Percentiles rank a stretch among this genome's conserved stretches.
Evolutionary conservation across 495 filamentous ascomycete species (phyloP).

Genomic region (Oidiodendron maius): DNA sequence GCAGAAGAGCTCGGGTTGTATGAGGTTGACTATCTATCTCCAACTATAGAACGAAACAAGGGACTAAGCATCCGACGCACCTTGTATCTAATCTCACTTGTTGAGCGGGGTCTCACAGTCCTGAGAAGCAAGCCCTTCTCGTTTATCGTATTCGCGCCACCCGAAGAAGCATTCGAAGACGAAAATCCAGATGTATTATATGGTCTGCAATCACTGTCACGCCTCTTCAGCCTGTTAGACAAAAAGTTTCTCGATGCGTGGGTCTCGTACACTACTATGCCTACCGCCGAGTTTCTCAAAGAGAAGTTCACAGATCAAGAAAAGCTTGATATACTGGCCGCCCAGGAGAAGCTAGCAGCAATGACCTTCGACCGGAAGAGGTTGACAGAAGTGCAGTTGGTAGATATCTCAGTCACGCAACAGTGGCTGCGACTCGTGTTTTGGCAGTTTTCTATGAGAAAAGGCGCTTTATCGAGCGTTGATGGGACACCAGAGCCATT

Average conservation of each 20-base stretch:
- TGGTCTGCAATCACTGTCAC: conserved; percentile 45
- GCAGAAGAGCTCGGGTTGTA: conserved; percentile 51
- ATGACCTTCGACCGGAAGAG: conserved; percentile 10
- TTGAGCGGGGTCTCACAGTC: conserved; percentile 35
- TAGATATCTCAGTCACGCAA: conserved; percentile 51
- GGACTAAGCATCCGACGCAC: conserved; percentile 44
- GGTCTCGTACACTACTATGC: conserved; percentile 5
- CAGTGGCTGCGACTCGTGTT: conserved; percentile 54
- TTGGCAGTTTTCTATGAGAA: conserved; percentile 51
- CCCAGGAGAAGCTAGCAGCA: neutral
- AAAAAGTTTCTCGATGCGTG: conserved; percentile 23
- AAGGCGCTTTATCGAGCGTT: conserved; percentile 36
- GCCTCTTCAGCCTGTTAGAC: conserved; percentile 28
- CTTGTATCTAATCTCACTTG: conserved; percentile 57
- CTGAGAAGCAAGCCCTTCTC: conserved; percentile 47
- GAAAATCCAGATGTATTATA: conserved; percentile 39
- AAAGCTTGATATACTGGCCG: neutral
- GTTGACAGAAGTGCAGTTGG: conserved; percentile 44
- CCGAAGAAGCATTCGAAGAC: conserved; percentile 36
- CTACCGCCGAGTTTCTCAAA: too few species aligned
- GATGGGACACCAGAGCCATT: conserved; percentile 37
- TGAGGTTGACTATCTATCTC: conserved; percentile 40
- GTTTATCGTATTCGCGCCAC: conserved; percentile 34
- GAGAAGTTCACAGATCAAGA: too few species aligned
- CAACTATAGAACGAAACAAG: conserved; percentile 33